Conservation (phyloP, 176 grass and related monocot species). For the Leersia perrieri region DNA sequence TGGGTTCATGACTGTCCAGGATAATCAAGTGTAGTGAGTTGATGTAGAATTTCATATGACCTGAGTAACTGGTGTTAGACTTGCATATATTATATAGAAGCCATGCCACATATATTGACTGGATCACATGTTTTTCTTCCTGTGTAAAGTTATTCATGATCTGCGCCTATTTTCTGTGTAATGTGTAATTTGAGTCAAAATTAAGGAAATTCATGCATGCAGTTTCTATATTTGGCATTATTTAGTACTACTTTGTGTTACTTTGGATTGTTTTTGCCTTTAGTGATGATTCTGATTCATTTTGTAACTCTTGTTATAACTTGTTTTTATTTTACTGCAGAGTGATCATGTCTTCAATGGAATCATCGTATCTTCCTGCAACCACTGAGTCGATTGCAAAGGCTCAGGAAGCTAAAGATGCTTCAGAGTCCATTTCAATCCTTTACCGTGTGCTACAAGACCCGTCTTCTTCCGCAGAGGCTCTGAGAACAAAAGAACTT, state of each 20-base stretch:
- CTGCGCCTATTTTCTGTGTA: not conserved
- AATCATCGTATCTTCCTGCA: conserved; percentile 39
- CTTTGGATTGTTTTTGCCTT: not conserved
- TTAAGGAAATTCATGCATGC: not conserved
- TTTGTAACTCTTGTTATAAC: not conserved
- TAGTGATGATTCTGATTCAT: not conserved
- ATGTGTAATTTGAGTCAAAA: not conserved
- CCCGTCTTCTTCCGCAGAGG: conserved; percentile 65
- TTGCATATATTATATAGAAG: not conserved
- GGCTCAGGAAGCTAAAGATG: conserved; percentile 62
- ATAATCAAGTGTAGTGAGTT: not conserved
- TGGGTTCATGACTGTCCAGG: not conserved
- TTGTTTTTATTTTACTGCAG: conserved; percentile 1
- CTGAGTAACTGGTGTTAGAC: not conserved
- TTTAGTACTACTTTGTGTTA: not conserved
- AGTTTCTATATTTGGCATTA: not conserved
- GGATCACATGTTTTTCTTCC: not conserved
- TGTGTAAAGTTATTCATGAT: not conserved
- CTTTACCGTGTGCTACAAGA: conserved; percentile 72
- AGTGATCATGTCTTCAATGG: conserved; percentile 33
- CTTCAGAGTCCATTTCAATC: conserved; percentile 67
- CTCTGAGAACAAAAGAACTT: conserved; percentile 76
- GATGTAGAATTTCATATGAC: not conserved
- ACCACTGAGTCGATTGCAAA: conserved; percentile 66
- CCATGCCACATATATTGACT: not conserved